Conservation (phyloP, 176 grass and related monocot genomes). For the Hyparrhenia diplandra region DNA sequence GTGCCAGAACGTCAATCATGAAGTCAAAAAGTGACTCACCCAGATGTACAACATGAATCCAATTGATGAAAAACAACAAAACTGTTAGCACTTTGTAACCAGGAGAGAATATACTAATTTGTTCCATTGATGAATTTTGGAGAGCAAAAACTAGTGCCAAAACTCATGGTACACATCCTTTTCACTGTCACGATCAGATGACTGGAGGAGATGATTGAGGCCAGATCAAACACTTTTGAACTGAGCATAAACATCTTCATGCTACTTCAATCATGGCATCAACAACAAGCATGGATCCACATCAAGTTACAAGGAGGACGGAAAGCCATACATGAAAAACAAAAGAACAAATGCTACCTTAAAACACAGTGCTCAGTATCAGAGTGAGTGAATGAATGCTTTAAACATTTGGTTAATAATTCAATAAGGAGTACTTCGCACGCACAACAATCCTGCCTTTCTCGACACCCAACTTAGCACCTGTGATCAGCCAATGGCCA, state of each 20-base stretch:
- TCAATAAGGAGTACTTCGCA: conserved; percentile 98
- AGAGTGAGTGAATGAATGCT: conserved; percentile 58
- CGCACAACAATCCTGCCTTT: conserved; percentile 85
- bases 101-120: neutral
- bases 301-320: conserved; percentile 37
- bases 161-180: conserved; percentile 5
- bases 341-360: conserved; percentile 57
- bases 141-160: neutral
- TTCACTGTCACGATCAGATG: conserved; percentile 1
- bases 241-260: conserved; percentile 26
- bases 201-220: neutral
- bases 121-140: neutral
- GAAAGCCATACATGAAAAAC: conserved; percentile 42
- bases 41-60: neutral
- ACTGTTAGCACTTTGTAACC: neutral
- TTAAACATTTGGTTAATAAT: conserved; percentile 76
- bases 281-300: conserved; percentile 49
- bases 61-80: neutral
- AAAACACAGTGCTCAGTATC: conserved; percentile 40
- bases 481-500: conserved; percentile 93
- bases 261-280: conserved; percentile 28
- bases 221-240: conserved; percentile 29
- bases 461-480: conserved; percentile 94
- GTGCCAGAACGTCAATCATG: neutral
- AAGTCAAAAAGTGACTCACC: neutral